These are phyloP conservation scores for Podospora australis DNA, from an alignment of 495 filamentous ascomycete species.

Conservation along the genomic window DNA sequence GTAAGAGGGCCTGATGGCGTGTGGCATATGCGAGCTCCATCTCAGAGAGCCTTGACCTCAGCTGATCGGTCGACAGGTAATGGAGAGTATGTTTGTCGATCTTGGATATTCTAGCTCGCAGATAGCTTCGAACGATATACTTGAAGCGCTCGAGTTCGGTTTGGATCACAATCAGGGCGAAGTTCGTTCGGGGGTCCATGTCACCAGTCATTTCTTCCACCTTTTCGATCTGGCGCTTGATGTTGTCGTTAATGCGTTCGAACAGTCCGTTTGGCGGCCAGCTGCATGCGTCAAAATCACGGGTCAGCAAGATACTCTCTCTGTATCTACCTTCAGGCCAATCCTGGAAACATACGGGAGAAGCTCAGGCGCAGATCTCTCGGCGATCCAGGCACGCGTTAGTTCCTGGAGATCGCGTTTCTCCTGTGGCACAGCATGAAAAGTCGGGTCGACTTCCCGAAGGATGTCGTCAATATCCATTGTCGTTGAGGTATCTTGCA, in stretches of 20 bases:
- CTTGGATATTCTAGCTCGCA: constrained; percentile 83
- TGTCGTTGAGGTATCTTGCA: neutral
- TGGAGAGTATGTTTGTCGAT: constrained; percentile 64
- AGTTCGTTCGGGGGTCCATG: constrained; percentile 81
- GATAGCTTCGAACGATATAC: constrained; percentile 77
- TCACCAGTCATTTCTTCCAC: constrained; percentile 72
- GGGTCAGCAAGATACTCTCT: constrained; percentile 16
- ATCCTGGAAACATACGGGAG: constrained; percentile 41
- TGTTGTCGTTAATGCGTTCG: constrained; percentile 70
- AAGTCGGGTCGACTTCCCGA: constrained; percentile 62
- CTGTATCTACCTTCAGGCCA: no score
- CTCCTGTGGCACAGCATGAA: constrained; percentile 48
- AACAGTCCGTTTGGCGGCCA: constrained; percentile 47
- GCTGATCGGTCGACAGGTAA: constrained; percentile 46
- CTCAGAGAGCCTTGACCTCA: constrained; percentile 55
- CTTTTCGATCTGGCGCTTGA: constrained; percentile 61
- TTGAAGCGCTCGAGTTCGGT: constrained; percentile 93
- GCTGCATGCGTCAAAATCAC: constrained; percentile 20
- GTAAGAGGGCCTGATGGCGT: constrained; percentile 73
- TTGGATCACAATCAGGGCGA: constrained; percentile 88
- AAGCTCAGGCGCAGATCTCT: constrained; percentile 82
- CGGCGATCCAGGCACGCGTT: constrained; percentile 87
- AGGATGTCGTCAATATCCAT: constrained; percentile 94
- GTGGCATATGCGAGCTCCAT: constrained; percentile 71
- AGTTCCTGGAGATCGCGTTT: constrained; percentile 79